These are phyloP conservation scores for Lyophyllum semitale DNA, from an alignment of 768 basidiomycete species.

Conservation along the genomic window DNA sequence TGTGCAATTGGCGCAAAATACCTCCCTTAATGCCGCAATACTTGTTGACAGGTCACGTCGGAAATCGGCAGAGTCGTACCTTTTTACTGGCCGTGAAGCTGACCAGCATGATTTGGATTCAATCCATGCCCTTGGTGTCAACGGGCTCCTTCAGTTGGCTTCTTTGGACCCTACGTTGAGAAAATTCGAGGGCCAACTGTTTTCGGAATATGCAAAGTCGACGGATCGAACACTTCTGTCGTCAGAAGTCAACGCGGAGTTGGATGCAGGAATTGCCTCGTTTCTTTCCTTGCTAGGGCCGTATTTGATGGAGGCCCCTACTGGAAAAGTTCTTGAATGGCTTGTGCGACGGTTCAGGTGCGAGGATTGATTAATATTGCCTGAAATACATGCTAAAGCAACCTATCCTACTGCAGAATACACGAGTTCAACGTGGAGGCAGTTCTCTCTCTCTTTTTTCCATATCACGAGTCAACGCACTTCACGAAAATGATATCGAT, in stretches of 20 bases:
- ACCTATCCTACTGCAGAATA: constrained; percentile 51
- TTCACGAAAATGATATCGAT: constrained; percentile 93
- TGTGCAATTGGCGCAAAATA: constrained; percentile 73
- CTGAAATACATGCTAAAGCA: constrained; percentile 1
- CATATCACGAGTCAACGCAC: constrained; percentile 93
- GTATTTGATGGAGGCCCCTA: constrained; percentile 78
- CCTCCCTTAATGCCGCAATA: constrained; percentile 77
- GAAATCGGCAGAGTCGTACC: constrained; percentile 76
- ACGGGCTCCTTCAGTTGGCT: constrained; percentile 74
- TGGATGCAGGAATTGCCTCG: constrained; percentile 61
- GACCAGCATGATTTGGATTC: constrained; percentile 87
- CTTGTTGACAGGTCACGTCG: constrained; percentile 66
- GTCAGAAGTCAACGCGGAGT: constrained; percentile 56
- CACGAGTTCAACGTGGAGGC: constrained; percentile 90
- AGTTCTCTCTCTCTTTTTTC: constrained; percentile 81
- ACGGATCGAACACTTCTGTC: constrained; percentile 80
- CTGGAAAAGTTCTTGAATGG: constrained; percentile 91
- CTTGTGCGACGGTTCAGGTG: constrained; percentile 91
- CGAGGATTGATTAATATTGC: constrained; percentile 18
- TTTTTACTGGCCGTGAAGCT: constrained; percentile 83
- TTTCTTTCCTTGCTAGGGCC: constrained; percentile 76
- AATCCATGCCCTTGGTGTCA: constrained; percentile 77
- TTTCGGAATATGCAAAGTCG: constrained; percentile 75
- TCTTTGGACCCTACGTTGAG: constrained; percentile 59
- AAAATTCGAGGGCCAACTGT: constrained; percentile 69